Conservation (phyloP, 2,329 filamentous ascomycete species). For the Colletotrichum noveboracense region DNA sequence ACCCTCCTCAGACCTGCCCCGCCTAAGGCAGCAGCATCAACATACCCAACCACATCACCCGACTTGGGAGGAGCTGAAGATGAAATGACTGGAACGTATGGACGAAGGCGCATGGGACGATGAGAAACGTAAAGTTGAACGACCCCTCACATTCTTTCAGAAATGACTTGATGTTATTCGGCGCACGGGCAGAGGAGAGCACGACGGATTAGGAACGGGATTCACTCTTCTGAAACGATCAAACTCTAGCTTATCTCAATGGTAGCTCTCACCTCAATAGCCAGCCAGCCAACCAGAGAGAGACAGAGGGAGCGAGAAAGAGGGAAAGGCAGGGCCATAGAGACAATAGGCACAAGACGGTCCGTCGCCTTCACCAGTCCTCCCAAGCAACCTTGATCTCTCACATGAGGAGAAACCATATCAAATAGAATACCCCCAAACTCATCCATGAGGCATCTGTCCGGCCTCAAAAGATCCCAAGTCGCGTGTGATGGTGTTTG, state of each 20-base stretch:
- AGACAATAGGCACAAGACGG: neutral
- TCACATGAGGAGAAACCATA: neutral
- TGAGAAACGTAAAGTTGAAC: neutral
- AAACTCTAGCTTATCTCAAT: neutral
- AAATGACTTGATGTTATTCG: neutral
- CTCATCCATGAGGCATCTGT: neutral
- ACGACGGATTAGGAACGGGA: neutral
- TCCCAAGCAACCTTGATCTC: neutral
- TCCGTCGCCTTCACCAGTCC: neutral
- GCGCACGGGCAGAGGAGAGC: neutral
- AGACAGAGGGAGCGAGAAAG: neutral
- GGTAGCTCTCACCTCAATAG: neutral
- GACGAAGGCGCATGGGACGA: neutral
- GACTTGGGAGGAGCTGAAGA: neutral
- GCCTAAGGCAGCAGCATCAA: conserved; percentile 25
- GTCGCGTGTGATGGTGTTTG: neutral
- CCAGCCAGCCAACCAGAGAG: neutral
- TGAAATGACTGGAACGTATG: neutral
- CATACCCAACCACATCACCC: neutral
- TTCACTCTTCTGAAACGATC: conserved; percentile 2
- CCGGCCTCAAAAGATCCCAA: neutral
- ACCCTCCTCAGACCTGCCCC: conserved; percentile 33
- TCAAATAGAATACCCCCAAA: neutral
- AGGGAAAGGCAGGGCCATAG: neutral
- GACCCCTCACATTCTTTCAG: conserved; percentile 9